phyloP scores from a whole-genome alignment of 2,329 filamentous ascomycete genomes.

The Monosporascus cannonballus region DNA sequence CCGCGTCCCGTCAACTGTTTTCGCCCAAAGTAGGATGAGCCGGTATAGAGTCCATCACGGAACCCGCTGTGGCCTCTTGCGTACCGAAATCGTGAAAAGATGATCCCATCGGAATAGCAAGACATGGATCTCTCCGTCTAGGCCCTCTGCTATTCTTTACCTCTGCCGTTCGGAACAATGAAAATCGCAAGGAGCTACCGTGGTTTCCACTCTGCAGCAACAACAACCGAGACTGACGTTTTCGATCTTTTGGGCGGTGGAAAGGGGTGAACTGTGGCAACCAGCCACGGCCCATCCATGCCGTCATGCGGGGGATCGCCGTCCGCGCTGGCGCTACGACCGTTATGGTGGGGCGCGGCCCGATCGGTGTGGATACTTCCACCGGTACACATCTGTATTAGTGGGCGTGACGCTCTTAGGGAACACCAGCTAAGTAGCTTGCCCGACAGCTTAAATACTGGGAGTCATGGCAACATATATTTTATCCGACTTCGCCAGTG shows the following conservation, averaged over 20 bases:
- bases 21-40: conserved; percentile 9
- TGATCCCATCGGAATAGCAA: conserved; percentile 11
- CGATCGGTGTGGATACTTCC: conserved; percentile 20
- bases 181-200: too few relatives aligned
- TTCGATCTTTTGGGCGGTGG: too few relatives aligned
- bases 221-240: too few relatives aligned
- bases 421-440: too few relatives aligned
- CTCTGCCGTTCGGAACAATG: conserved; percentile 9
- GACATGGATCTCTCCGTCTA: conserved; percentile 17
- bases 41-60: conserved; percentile 10
- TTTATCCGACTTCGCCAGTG: too few relatives aligned
- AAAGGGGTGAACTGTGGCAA: neutral
- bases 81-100: conserved; percentile 4
- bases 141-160: conserved; percentile 21
- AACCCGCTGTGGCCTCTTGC: conserved; percentile 7
- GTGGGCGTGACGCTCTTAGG: too few relatives aligned
- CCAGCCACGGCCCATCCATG: conserved; percentile 3
- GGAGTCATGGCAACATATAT: too few relatives aligned
- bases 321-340: conserved; percentile 13
- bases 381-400: too few relatives aligned
- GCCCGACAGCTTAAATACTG: too few relatives aligned
- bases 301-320: conserved; percentile 17
- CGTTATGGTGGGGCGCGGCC: conserved; percentile 19
- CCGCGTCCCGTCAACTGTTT: conserved; percentile 7
- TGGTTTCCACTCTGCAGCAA: too few relatives aligned